These are phyloP conservation scores for Chlorella vulgaris DNA, from an alignment of 139 green algal species.

Conservation along the genomic window DNA sequence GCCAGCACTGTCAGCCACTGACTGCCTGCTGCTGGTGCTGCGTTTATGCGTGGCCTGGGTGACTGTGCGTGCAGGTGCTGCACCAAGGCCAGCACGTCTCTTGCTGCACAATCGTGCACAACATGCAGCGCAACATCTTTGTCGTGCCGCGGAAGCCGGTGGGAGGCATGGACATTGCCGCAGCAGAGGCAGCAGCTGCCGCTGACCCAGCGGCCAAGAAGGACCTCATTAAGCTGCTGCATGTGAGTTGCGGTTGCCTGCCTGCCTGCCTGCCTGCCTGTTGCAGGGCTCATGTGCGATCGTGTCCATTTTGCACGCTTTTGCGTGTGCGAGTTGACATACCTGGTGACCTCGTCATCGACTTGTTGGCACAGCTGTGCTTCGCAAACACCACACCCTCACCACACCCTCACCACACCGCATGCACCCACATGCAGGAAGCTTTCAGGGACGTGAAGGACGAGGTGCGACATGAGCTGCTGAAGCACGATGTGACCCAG, in stretches of 20 bases:
- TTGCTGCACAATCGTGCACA: constrained; percentile 68
- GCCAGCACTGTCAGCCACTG: no score
- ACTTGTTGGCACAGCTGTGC: no score
- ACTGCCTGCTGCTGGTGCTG: not conserved
- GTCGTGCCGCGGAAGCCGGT: constrained; percentile 76
- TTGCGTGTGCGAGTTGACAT: no score
- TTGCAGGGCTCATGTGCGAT: not conserved
- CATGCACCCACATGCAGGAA: not conserved
- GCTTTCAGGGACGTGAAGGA: constrained; percentile 69
- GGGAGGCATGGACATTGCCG: constrained; percentile 51
- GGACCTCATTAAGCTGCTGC: constrained; percentile 50
- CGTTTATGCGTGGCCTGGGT: not conserved
- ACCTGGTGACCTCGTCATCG: no score
- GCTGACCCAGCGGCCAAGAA: constrained; percentile 49
- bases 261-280: not conserved
- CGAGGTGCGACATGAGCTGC: constrained; percentile 78
- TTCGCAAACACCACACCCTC: no score
- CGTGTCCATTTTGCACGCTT: no score
- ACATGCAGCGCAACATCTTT: constrained; percentile 75
- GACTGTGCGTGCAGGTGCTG: constrained; percentile 29
- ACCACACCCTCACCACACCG: not conserved
- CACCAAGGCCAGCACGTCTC: constrained; percentile 60
- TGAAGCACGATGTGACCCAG: constrained; percentile 61
- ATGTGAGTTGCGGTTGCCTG: constrained; percentile 22
- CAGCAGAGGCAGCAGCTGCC: constrained; percentile 55